These are phyloP conservation scores for Colletotrichum sp. DNA, from an alignment of 2,329 filamentous ascomycete genomes.

Conservation along the genomic window DNA sequence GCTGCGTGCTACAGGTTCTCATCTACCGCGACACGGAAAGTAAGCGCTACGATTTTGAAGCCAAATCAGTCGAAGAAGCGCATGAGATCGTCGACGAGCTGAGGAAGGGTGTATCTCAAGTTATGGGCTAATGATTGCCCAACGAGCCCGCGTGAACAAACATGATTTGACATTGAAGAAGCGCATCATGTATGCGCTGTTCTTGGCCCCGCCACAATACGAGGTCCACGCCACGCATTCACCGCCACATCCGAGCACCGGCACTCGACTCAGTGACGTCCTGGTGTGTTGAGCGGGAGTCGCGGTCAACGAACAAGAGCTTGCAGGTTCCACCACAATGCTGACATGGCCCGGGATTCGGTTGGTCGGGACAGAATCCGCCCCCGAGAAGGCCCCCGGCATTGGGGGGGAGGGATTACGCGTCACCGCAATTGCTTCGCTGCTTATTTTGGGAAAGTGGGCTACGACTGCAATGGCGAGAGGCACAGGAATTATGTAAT, in stretches of 20 bases:
- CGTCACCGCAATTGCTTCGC: constrained; percentile 3
- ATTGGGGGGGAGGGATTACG: constrained; percentile 1
- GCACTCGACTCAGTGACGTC: neutral
- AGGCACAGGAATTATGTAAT: constrained; percentile 11
- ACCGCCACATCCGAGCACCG: constrained; percentile 5
- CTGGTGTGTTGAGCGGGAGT: neutral
- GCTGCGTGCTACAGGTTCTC: constrained; percentile 52
- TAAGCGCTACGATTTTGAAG: constrained; percentile 86
- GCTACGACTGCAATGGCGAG: neutral
- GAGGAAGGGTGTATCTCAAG: constrained; percentile 67
- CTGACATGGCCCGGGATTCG: constrained; percentile 1
- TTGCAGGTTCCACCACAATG: neutral
- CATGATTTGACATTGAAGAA: neutral
- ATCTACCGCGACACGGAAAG: constrained; percentile 78
- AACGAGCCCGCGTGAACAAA: neutral
- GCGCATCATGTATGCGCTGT: neutral
- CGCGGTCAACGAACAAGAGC: neutral
- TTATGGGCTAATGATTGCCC: constrained; percentile 14
- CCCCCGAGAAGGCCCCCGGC: neutral
- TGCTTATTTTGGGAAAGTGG: constrained; percentile 3
- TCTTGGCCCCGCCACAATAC: neutral
- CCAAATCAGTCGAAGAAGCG: constrained; percentile 73
- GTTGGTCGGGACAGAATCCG: neutral
- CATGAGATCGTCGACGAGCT: constrained; percentile 81
- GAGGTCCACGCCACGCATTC: constrained; percentile 1